A percentile compares a stretch with the other conserved stretches of the same genome.
phyloP scores from a whole-genome alignment of 2,329 filamentous ascomycete species.

The Botryotinia narcissicola region DNA sequence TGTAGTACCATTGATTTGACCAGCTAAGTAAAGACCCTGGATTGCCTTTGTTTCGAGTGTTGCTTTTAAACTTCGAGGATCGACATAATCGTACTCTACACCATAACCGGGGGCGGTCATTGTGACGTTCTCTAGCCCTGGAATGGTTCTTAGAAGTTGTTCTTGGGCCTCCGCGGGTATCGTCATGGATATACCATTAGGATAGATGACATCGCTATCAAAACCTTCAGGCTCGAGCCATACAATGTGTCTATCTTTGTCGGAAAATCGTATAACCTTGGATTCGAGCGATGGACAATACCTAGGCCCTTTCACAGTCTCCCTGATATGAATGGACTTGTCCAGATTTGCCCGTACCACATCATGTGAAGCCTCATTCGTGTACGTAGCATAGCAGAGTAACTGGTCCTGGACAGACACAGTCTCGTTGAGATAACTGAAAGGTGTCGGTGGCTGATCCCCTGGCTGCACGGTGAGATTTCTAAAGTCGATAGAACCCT shows the following conservation, averaged over 20 bases:
- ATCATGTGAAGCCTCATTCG: conserved; percentile 77
- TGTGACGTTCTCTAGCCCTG: conserved; percentile 80
- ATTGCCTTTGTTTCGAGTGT: conserved; percentile 95
- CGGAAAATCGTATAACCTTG: conserved; percentile 83
- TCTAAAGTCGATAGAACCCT: conserved; percentile 76
- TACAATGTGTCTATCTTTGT: conserved; percentile 80
- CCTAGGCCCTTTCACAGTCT: conserved; percentile 88
- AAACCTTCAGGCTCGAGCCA: conserved; percentile 98
- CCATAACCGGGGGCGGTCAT: conserved; percentile 97
- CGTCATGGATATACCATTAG: conserved; percentile 97
- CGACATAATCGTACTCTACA: conserved; percentile 98
- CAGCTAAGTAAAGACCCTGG: conserved; percentile 82
- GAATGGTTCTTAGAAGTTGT: conserved; percentile 78
- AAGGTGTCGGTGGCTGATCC: conserved; percentile 82
- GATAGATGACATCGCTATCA: conserved; percentile 84
- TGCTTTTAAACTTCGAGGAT: conserved; percentile 82
- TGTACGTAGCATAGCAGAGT: conserved; percentile 82
- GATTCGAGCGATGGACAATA: conserved; percentile 96
- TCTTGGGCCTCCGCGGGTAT: conserved; percentile 86
- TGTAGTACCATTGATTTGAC: conserved; percentile 97
- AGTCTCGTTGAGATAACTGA: conserved; percentile 81
- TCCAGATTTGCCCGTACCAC: conserved; percentile 87
- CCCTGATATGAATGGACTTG: conserved; percentile 93
- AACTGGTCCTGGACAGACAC: conserved; percentile 81
- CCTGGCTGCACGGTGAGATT: conserved; percentile 71